Conservation (phyloP, 805 yeast species). For the Candida easanensis region DNA sequence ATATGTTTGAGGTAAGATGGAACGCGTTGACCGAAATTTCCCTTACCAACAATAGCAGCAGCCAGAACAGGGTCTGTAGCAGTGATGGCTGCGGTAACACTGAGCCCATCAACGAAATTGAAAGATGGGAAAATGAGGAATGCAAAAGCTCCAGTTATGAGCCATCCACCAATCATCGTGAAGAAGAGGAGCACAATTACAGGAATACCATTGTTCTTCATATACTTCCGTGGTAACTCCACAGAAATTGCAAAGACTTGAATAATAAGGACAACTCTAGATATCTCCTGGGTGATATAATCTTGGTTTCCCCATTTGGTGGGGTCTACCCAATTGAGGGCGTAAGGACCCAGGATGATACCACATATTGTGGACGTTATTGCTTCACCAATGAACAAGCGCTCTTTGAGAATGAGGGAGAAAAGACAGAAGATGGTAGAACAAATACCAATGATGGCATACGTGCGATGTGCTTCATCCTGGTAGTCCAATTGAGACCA, state of each 20-base stretch:
- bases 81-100: constrained; percentile 83
- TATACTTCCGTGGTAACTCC: constrained; percentile 84
- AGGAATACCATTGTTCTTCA: constrained; percentile 78
- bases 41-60: constrained; percentile 92
- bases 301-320: constrained; percentile 82
- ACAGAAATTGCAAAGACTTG: constrained; percentile 94
- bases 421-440: constrained; percentile 75
- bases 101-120: constrained; percentile 65
- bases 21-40: constrained; percentile 84
- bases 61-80: constrained; percentile 95
- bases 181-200: constrained; percentile 72
- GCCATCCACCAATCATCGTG: constrained; percentile 89
- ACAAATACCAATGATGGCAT: constrained; percentile 83
- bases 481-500: constrained; percentile 13
- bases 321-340: constrained; percentile 80
- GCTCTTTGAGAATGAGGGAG: constrained; percentile 79
- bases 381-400: constrained; percentile 85
- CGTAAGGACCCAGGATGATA: constrained; percentile 82
- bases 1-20: constrained; percentile 86
- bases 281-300: constrained; percentile 73
- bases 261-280: constrained; percentile 76
- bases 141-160: constrained; percentile 72
- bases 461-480: constrained; percentile 65
- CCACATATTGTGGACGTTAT: constrained; percentile 84
- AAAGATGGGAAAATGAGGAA: constrained; percentile 76